A percentile compares a stretch with the other conserved stretches of the same genome.
Evolutionary conservation across 2,329 filamentous ascomycete species (phyloP).

Genomic region (Ascochyta koolunga): DNA sequence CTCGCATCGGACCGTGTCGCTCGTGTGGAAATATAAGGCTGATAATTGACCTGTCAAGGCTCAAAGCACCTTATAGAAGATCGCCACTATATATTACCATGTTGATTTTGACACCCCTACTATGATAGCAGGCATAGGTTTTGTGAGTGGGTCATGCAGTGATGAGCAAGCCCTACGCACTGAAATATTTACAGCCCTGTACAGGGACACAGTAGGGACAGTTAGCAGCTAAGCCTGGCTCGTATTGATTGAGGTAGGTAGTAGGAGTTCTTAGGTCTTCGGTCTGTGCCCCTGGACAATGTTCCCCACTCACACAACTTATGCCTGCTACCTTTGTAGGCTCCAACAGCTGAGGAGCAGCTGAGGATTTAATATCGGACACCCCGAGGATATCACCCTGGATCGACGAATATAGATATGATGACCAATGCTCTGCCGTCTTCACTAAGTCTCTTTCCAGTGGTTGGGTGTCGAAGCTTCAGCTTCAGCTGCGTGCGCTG

Average conservation of each 20-base stretch:
- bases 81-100: conserved; percentile 1
- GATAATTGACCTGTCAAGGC: not conserved
- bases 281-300: too few species aligned
- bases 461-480: conserved; percentile 5
- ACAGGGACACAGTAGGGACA: too few species aligned
- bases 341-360: not conserved
- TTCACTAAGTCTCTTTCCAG: not conserved
- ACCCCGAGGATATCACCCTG: conserved; percentile 1
- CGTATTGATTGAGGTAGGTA: too few species aligned
- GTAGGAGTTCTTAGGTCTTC: too few species aligned
- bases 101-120: not conserved
- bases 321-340: too few species aligned
- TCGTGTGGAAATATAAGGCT: not conserved
- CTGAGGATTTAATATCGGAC: conserved; percentile 4
- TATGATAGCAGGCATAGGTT: too few species aligned
- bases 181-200: too few species aligned
- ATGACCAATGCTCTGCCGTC: conserved; percentile 3
- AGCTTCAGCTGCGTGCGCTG: not conserved
- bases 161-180: too few species aligned
- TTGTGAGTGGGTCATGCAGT: too few species aligned
- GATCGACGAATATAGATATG: not conserved
- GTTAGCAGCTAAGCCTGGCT: too few species aligned
- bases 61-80: conserved; percentile 1
- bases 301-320: too few species aligned
- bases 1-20: not conserved